A percentile compares a stretch with the other conserved stretches of the same genome.
Conservation (phyloP, 2,329 filamentous ascomycete species). For the Fusarium piperis region DNA sequence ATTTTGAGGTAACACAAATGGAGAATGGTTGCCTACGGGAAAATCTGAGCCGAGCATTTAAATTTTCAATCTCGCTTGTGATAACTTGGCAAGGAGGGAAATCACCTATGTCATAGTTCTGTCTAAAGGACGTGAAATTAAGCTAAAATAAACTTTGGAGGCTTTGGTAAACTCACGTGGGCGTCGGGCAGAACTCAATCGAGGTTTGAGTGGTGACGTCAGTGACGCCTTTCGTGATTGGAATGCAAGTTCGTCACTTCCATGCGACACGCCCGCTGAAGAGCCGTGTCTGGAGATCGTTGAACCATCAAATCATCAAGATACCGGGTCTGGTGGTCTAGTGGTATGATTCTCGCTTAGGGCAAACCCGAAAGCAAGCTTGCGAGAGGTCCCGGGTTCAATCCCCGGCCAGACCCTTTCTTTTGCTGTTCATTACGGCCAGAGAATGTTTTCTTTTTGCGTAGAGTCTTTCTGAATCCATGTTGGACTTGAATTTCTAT, state of each 20-base stretch:
- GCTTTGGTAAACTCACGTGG: background rate
- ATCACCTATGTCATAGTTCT: too few species aligned
- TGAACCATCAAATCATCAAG: background rate
- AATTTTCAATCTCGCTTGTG: too few species aligned
- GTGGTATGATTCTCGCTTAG: slow-evolving; percentile 79
- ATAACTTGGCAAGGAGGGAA: too few species aligned
- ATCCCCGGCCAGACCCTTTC: slow-evolving; percentile 56
- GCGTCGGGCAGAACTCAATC: background rate
- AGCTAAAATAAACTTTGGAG: background rate
- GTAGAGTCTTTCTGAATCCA: fast-evolving
- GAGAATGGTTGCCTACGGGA: background rate
- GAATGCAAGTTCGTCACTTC: background rate
- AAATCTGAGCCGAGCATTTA: background rate
- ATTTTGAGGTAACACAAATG: background rate
- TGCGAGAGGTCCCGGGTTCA: slow-evolving; percentile 59
- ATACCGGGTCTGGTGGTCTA: slow-evolving; percentile 63
- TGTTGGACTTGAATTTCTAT: background rate
- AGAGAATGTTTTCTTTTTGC: background rate
- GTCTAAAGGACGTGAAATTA: background rate
- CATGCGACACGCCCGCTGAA: background rate
- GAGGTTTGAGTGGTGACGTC: background rate
- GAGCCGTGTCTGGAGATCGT: background rate
- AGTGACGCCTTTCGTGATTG: background rate
- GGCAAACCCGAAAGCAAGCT: slow-evolving; percentile 54
- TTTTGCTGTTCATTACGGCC: slow-evolving; percentile 27